Base-by-base conservation (phyloP, 192 early-diverging fungal species). In the Dispira simplex region DNA sequence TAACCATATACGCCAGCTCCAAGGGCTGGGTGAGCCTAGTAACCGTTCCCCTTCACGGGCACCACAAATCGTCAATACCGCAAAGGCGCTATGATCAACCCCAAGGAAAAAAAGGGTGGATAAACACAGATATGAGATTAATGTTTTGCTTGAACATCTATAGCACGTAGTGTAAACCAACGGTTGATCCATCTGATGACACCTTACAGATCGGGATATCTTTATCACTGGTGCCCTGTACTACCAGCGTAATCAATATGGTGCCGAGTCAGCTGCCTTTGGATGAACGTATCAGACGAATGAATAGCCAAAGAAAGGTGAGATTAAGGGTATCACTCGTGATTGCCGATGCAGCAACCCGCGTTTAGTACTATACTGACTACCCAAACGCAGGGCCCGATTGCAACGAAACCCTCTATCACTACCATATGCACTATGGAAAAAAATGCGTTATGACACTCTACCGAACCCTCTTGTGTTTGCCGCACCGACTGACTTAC, bases 1-100 rank as follows among this genome's bases (percentile, higher is more conserved):
- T 12, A 62, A 16, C 77, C 77, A 82, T 11, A 74, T 75, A n/a
- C 77, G 71, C 82, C 82, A 84, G n/a, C 75, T 66, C 82, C 82
- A 84, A 26, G 72, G 63, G 9, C 70, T 71, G 39, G 79, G 74
- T 26, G 67, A 64, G 8, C 78, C 78, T 21, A 84, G 65, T 23
- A 82, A 58, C 32, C 66, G 55, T 52, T 77, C 75, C 27, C 81
- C 79, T 28, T 82, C 69, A 23, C 76, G 67, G 16, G 72, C 68
- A 39, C 82, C 82, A 64, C 76, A 79, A 26, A 84, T 53, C 26
- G 79, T 79, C 11, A 84, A 46, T 46, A 82, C 69, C 2, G 82
- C 78, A 59, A 75, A 81, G 18, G 79, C 81, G 14, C 77, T 56
- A 25, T 23, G 28, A 26, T 18, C 13, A 56, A 27, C 13, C 25